Percentiles rank a stretch among this genome's conserved stretches.
Evolutionary conservation across 352 stramenopile species (phyloP).

Genomic region (Sclerospora graminicola): DNA sequence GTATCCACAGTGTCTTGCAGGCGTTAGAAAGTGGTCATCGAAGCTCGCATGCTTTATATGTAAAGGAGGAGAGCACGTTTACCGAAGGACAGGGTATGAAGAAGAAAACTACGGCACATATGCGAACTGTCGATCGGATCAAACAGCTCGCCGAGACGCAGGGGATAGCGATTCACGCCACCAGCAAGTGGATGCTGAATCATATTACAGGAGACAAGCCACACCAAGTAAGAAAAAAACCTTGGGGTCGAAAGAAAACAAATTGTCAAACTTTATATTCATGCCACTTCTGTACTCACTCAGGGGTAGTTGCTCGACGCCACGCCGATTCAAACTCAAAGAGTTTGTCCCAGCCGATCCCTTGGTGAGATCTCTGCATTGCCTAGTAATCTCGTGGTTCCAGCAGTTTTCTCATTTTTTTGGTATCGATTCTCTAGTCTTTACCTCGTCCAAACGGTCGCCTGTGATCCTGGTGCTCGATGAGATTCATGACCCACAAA

Average conservation of each 20-base stretch:
- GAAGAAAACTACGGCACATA: slow-evolving; percentile 29
- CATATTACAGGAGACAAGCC: slow-evolving; percentile 74
- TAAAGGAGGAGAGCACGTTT: slow-evolving; percentile 24
- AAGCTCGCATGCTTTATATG: slow-evolving; percentile 34
- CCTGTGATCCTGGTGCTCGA: slow-evolving; percentile 66
- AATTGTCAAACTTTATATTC: too few species aligned
- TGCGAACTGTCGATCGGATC: slow-evolving; percentile 33
- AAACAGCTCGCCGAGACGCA: slow-evolving; percentile 24
- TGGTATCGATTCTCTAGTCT: slow-evolving; percentile 11
- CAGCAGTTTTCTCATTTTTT: too few species aligned
- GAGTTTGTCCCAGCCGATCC: slow-evolving; percentile 41
- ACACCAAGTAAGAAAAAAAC: slow-evolving; percentile 40
- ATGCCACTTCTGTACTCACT: background rate
- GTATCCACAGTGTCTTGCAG: slow-evolving; percentile 61
- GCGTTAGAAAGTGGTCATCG: slow-evolving; percentile 52
- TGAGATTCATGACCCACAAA: slow-evolving; percentile 76
- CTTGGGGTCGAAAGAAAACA: too few species aligned
- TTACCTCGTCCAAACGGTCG: slow-evolving; percentile 23
- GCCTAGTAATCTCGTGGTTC: too few species aligned
- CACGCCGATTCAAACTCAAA: slow-evolving; percentile 38
- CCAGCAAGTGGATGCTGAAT: slow-evolving; percentile 80
- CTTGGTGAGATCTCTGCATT: too few species aligned
- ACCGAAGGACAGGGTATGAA: slow-evolving; percentile 7
- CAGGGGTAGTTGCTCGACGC: slow-evolving; percentile 69
- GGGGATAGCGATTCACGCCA: slow-evolving; percentile 13